Evolutionary conservation across 2,329 filamentous ascomycete species (phyloP).

Genomic region (Neoscytalidium dimidiatum): DNA sequence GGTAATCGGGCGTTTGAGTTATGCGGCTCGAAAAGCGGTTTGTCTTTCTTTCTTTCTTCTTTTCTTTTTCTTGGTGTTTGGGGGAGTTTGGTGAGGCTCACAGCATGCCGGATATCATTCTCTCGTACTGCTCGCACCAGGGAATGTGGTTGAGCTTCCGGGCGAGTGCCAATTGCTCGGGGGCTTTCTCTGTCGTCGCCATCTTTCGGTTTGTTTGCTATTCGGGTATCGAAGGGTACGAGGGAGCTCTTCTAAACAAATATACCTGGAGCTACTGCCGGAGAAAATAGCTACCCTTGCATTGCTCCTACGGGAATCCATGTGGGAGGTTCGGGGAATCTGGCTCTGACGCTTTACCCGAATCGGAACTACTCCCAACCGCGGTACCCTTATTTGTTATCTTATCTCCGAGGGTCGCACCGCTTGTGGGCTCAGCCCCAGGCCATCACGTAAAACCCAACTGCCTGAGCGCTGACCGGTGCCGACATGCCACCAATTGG

Average conservation of each 20-base stretch:
- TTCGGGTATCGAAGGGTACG: neutral
- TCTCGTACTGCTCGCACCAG: conserved; percentile 63
- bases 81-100: conserved; percentile 27
- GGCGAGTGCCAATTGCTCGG: conserved; percentile 47
- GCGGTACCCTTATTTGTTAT: too few relatives aligned
- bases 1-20: neutral
- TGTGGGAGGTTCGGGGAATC: neutral
- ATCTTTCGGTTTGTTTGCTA: conserved; percentile 26
- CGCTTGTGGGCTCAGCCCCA: too few relatives aligned
- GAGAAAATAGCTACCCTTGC: neutral
- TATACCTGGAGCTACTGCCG: neutral
- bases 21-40: neutral
- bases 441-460: neutral
- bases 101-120: conserved; percentile 66
- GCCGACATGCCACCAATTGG: neutral
- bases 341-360: neutral
- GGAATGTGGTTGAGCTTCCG: conserved; percentile 54
- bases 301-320: neutral
- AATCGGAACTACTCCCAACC: conserved; percentile 8
- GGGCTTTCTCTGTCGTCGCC: conserved; percentile 46
- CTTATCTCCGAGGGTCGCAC: too few relatives aligned
- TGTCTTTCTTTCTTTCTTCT: neutral
- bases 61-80: neutral
- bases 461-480: neutral
- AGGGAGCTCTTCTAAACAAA: too few relatives aligned